A percentile compares a stretch with the other conserved stretches of the same genome.
These are phyloP conservation scores for Musa itinerans DNA, from an alignment of 176 grass and related monocot species.

Conservation along the genomic window DNA sequence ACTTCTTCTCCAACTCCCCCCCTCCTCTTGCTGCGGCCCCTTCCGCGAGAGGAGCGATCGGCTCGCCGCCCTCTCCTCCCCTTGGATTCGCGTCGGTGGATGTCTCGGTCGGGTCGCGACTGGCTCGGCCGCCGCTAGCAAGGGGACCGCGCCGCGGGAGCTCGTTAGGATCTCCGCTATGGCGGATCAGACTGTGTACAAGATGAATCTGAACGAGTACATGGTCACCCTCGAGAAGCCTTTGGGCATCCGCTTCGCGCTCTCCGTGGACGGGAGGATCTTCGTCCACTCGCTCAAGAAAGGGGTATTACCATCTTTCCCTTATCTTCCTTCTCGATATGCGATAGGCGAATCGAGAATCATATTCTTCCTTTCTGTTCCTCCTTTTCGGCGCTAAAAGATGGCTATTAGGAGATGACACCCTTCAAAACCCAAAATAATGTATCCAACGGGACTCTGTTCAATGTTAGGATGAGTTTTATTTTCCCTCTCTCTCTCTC, in stretches of 20 bases:
- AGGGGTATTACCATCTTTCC: slow-evolving; percentile 40
- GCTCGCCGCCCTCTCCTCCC: background rate
- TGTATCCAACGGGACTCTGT: too few species aligned
- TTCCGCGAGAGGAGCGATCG: background rate
- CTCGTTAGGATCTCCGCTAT: slow-evolving; percentile 8
- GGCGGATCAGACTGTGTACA: slow-evolving; percentile 8
- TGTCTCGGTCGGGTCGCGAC: background rate
- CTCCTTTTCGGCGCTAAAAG: background rate
- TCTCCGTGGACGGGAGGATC: slow-evolving; percentile 58
- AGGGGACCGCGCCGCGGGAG: background rate
- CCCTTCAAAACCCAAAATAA: background rate
- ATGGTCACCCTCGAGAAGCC: slow-evolving; percentile 83
- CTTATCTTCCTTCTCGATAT: background rate
- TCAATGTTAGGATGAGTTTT: too few species aligned
- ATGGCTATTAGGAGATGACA: background rate
- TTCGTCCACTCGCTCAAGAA: slow-evolving; percentile 68
- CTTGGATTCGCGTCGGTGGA: background rate
- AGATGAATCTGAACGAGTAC: slow-evolving; percentile 85
- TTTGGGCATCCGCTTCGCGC: slow-evolving; percentile 71
- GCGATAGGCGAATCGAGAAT: background rate
- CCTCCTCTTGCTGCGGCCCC: background rate
- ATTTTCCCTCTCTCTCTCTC: background rate
- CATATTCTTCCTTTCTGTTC: background rate
- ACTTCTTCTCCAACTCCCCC: background rate
- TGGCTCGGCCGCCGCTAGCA: background rate